phyloP scores from a whole-genome alignment of 345 rosid genomes.

The Leavenworthia alabamica region DNA sequence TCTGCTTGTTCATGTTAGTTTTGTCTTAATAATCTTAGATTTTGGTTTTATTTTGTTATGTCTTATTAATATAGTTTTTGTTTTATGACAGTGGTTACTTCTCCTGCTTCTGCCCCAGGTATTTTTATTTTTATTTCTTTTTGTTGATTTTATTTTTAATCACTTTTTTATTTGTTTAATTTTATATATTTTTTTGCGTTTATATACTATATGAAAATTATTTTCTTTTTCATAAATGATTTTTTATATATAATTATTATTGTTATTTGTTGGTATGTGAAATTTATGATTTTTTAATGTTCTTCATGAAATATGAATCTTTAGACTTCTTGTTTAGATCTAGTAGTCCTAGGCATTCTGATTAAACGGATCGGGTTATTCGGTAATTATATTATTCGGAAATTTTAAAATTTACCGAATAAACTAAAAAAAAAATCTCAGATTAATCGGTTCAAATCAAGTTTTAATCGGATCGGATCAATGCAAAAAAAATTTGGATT shows the following conservation, averaged over 20 bases:
- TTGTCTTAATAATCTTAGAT: neutral
- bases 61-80: neutral
- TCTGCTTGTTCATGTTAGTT: constrained; percentile 18
- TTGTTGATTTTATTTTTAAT: neutral
- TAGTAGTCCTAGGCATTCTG: no score
- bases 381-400: no score
- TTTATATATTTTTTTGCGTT: neutral
- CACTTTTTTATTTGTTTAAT: neutral
- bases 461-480: no score
- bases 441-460: no score
- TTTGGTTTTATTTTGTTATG: neutral
- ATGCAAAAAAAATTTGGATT: no score
- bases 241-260: no score
- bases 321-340: neutral
- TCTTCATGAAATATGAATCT: neutral
- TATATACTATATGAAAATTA: neutral
- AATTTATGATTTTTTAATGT: neutral
- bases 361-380: no score
- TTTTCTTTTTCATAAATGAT: neutral
- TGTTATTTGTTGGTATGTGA: neutral
- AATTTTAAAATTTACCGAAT: no score
- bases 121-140: neutral
- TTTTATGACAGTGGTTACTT: neutral
- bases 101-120: constrained; percentile 15
- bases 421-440: no score